A percentile compares a stretch with the other conserved stretches of the same genome.
These are phyloP conservation scores for Exophiala dermatitidis DNA, from an alignment of 2,329 filamentous ascomycete species.

Conservation along the genomic window DNA sequence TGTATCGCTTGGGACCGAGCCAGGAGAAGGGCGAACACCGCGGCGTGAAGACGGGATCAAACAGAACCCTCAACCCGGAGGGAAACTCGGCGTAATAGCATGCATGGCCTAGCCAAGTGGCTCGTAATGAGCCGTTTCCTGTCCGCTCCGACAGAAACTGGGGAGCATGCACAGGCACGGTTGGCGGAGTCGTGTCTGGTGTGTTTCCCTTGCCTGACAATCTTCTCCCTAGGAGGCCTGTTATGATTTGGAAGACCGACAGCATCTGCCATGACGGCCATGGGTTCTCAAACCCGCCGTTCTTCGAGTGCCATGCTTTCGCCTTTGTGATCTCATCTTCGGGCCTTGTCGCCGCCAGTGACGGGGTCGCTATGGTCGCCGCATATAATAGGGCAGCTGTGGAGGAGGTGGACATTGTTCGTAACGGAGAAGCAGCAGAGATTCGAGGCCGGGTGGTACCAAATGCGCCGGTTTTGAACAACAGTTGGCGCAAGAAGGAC, in stretches of 20 bases:
- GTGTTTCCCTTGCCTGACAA: conserved; percentile 45
- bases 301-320: conserved; percentile 37
- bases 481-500: conserved; percentile 19
- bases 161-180: conserved; percentile 60
- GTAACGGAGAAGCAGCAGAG: conserved; percentile 18
- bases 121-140: conserved; percentile 56
- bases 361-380: conserved; percentile 35
- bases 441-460: conserved; percentile 11
- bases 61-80: conserved; percentile 75
- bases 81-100: conserved; percentile 92
- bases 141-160: conserved; percentile 56
- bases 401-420: conserved; percentile 33
- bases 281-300: conserved; percentile 38
- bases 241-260: conserved; percentile 15
- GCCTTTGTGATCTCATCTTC: conserved; percentile 34
- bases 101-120: conserved; percentile 92
- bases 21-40: conserved; percentile 71
- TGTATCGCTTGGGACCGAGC: conserved; percentile 67
- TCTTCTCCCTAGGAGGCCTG: conserved; percentile 31
- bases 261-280: conserved; percentile 34
- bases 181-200: conserved; percentile 59
- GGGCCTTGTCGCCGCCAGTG: conserved; percentile 30
- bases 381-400: conserved; percentile 37
- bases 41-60: conserved; percentile 88
- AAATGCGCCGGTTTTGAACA: conserved; percentile 21